Evolutionary conservation across 495 filamentous ascomycete species (phyloP), one percentile per base, ranked within the genome.

Genomic region (Aspergillus funiculosus): DNA sequence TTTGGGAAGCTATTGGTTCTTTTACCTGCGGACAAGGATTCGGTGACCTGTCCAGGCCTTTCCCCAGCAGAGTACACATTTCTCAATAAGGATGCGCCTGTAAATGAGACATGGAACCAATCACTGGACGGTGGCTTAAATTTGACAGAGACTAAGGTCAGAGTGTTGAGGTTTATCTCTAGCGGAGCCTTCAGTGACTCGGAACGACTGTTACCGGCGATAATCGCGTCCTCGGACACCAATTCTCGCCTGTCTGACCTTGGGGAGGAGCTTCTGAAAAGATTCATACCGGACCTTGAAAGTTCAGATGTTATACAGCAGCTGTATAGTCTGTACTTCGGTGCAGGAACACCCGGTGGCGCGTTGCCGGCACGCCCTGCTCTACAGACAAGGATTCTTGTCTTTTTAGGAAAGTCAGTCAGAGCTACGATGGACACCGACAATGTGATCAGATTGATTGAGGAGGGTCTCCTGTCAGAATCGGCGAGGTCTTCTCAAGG

Each of bases 221-320:
- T 98, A 11, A 85, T 86, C 54, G 87, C 89, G 5, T 81, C 88
- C 38, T 79, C 86, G 0, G 89, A 94, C 63, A 52, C 81, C 1
- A 91, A 95, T 52, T 89, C 84, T 7, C 79, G 83, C 10, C 79
- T 96, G 32, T 81, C 86, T 7, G 81, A 85, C 9, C 66, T 85
- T 31, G 91, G 85, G 0, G 87, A 96, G 36, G 89, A 94, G 56
- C 75, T 89, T 25, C 58, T 95, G 22, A 96, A 95, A 62, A 72
- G 89, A 46, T 81, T 77, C 19, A 63, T 71, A 17, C 68, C 79
- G 3, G 69, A 73, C 7, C 68, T 96, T 9, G 91, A 96, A 63
- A 77, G 89, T 48, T 50, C 67, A n/a, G 53, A 51, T 3, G 46
- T 89, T 18, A 68, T 95, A 10, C 54, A 72, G 29, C 66, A 74